A percentile compares a stretch with the other conserved stretches of the same genome.
Conservation (phyloP, 805 yeast species). For the Ogataea siamensis region DNA sequence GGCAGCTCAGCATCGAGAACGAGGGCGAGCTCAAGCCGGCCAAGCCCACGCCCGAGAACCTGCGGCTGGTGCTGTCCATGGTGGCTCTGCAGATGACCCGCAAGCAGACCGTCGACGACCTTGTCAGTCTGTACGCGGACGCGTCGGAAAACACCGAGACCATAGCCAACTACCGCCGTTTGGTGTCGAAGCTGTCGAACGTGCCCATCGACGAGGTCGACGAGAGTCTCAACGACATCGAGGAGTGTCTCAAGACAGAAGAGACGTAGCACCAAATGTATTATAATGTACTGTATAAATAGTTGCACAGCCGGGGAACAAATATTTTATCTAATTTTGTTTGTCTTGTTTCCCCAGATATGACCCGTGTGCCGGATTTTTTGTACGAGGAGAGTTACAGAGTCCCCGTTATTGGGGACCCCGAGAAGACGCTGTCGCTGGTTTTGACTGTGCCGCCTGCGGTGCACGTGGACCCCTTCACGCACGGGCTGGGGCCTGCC, state of each 20-base stretch:
- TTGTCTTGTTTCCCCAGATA: not conserved
- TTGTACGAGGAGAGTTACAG: conserved; percentile 6
- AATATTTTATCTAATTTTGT: no score
- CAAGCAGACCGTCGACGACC: conserved; percentile 50
- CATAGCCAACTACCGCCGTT: conserved; percentile 64
- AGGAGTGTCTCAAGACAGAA: conserved; percentile 31
- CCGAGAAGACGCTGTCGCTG: conserved; percentile 14
- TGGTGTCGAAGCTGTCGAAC: conserved; percentile 68
- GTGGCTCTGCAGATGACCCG: conserved; percentile 55
- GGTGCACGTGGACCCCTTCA: conserved; percentile 13
- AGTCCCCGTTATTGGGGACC: conserved; percentile 6
- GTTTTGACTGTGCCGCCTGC: conserved; percentile 24
- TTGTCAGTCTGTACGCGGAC: conserved; percentile 34
- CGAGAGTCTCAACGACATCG: conserved; percentile 60
- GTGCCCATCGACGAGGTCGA: conserved; percentile 67
- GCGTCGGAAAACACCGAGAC: conserved; percentile 48
- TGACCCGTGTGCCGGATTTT: conserved; percentile 1
- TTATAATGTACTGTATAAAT: conserved; percentile 3
- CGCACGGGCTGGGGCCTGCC: conserved; percentile 15
- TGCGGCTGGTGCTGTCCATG: conserved; percentile 40
- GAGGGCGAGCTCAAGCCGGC: conserved; percentile 24
- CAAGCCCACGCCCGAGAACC: conserved; percentile 22
- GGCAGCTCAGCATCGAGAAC: conserved; percentile 15
- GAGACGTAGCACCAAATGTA: conserved; percentile 11
- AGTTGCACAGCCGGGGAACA: not conserved